A percentile compares a stretch with the other conserved stretches of the same genome.
Evolutionary conservation across 2,329 filamentous ascomycete species (phyloP).

Genomic region (Aspergillus fischeri): DNA sequence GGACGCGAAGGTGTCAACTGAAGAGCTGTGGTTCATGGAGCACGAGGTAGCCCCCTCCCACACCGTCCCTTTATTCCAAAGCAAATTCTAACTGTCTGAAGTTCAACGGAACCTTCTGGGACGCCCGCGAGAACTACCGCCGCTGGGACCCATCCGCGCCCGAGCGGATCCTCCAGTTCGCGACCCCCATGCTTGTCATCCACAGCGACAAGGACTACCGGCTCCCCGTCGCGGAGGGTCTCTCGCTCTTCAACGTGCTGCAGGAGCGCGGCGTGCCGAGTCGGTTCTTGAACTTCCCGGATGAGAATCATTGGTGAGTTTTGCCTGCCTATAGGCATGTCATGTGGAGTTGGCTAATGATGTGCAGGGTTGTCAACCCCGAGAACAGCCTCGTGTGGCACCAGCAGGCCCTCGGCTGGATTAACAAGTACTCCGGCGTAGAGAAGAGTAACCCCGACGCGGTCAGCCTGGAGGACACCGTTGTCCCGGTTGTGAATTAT

Average conservation of each 20-base stretch:
- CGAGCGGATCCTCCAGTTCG: slow-evolving; percentile 61
- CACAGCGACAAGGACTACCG: slow-evolving; percentile 84
- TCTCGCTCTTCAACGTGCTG: slow-evolving; percentile 76
- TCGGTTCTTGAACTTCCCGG: slow-evolving; percentile 72
- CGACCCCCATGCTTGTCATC: slow-evolving; percentile 77
- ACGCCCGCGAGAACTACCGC: slow-evolving; percentile 59
- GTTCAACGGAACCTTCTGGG: slow-evolving; percentile 49
- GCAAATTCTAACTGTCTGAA: slow-evolving; percentile 9
- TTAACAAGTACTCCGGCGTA: slow-evolving; percentile 50
- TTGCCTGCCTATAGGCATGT: no score
- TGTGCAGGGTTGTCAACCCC: slow-evolving; percentile 67
- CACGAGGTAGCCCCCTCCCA: slow-evolving; percentile 33
- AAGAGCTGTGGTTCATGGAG: slow-evolving; percentile 51
- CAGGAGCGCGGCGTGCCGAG: slow-evolving; percentile 71
- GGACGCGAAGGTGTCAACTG: slow-evolving; percentile 46
- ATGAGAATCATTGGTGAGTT: slow-evolving; percentile 58
- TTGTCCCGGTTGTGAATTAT: slow-evolving; percentile 30
- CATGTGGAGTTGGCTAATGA: background rate
- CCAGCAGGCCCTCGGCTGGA: slow-evolving; percentile 71
- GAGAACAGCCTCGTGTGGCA: slow-evolving; percentile 92
- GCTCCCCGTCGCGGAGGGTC: slow-evolving; percentile 73
- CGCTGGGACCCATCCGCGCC: slow-evolving; percentile 63
- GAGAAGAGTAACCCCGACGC: slow-evolving; percentile 24
- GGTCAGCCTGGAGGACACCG: slow-evolving; percentile 31
- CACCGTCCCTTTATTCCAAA: background rate